A percentile compares a stretch with the other conserved stretches of the same genome.
Conservation (phyloP, 768 basidiomycete species). For the Pisolithus orientalis region DNA sequence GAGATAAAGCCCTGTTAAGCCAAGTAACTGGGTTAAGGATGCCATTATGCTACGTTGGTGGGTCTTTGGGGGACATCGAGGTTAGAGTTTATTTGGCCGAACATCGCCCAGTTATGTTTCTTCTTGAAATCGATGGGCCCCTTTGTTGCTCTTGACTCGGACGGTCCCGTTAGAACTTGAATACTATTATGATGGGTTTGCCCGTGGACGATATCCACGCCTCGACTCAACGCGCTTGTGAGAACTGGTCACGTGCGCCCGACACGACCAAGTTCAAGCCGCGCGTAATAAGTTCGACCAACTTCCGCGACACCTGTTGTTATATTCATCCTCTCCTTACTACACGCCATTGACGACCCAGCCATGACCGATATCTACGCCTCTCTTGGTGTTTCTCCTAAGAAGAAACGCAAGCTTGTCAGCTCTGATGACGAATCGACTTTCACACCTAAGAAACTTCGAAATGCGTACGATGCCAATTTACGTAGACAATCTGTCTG, state of each 20-base stretch:
- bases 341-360: constrained; percentile 5
- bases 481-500: constrained; percentile 6
- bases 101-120: too few relatives aligned
- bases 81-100: too few relatives aligned
- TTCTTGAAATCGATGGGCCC: too few relatives aligned
- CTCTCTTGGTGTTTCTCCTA: constrained; percentile 57
- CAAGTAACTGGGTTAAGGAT: too few relatives aligned
- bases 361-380: constrained; percentile 58
- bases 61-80: too few relatives aligned
- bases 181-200: too few relatives aligned
- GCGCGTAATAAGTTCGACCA: constrained; percentile 8
- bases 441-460: constrained; percentile 65
- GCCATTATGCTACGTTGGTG: too few relatives aligned
- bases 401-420: constrained; percentile 56
- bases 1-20: too few relatives aligned
- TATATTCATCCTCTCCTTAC: constrained; percentile 3
- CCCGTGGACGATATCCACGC: too few relatives aligned
- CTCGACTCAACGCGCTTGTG: constrained; percentile 12
- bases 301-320: constrained; percentile 10
- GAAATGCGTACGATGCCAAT: constrained; percentile 39
- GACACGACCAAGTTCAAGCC: constrained; percentile 17
- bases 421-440: constrained; percentile 45
- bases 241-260: constrained; percentile 30
- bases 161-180: too few relatives aligned
- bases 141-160: too few relatives aligned